Base-by-base conservation (phyloP, 2,329 filamentous ascomycete species). In the Coniochaeta prunicola region DNA sequence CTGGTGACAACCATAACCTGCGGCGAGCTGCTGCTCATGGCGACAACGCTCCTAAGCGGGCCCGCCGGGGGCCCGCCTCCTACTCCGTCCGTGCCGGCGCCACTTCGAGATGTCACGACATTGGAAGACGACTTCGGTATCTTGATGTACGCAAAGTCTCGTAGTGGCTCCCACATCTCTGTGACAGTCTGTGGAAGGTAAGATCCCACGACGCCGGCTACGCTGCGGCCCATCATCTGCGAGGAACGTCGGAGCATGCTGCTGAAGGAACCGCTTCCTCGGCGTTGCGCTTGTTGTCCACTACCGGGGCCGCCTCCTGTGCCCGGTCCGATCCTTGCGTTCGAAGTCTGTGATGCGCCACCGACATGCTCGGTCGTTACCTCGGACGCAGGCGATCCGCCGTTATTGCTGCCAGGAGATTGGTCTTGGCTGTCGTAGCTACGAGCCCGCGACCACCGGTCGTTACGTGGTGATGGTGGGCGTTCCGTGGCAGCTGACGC, bases 1-100 rank as follows among this genome's bases (percentile, higher is more conserved):
- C 89, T 97, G 0, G 94, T 99, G 15, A 97, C 92, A 0, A 97
- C 91, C 92, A 99, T 97, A 55, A 99, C 90, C 68, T 97, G 92
- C 0, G 94, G 94, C 28, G 90, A 92, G 70, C 87, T 96, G 68
- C 88, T 94, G 70, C 91, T 96, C 88, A 99, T 96, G 9, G 94
- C 93, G 48, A 99, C 94, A n/a, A 99, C 93, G 64, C 91, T 96
- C 64, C 90, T 82, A 42, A 96, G 74, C 0, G 90, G 87, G 68
- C 69, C 36, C 63, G 66, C 15, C 30, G 53, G 21, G 17, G 28
- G 21, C 3, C n/a, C 28, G n/a, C 33, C 53, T 33, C 53, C 53
- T 4, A 60, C 66, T 54, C 64, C 67, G 26, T 60, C 65, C 1
- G 63, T 54, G n/a, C 60, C 59, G 2, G 13, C 53, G 10, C 53